Evolutionary conservation across 805 yeast species (phyloP), one percentile per base, ranked within the genome.

Genomic region (Ogataea saltuana): DNA sequence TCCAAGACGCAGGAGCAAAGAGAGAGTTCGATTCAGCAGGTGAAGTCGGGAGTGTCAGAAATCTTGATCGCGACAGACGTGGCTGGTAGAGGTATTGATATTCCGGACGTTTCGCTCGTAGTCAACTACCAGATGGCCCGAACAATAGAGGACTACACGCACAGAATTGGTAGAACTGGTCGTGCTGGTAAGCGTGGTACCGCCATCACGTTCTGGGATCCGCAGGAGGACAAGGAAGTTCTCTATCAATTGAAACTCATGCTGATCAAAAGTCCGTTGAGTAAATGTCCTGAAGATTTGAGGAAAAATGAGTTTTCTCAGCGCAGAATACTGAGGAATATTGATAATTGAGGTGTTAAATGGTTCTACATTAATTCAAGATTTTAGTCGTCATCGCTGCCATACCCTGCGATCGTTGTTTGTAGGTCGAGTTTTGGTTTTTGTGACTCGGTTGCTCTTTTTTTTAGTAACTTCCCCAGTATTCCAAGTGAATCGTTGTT

Each of bases 121-220:
- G 63, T 93, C 16, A 93, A 91, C 61, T 90, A 75, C 58, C 96
- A 91, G 54, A 83, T 90, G 90, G 68, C 89, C 8, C 77, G 73
- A 49, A 71, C 72, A 25, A 76, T 89, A 33, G 97, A 89, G 49
- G 90, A 85, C 46, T 91, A 89, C 55, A 78, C 91, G 15, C 99
- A 91, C 65, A 75, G 98, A 59, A 84, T 91, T 39, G 99, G 99
- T 44, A 81, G 99, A 67, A 91, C 99, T 0, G 99, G 98, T 28
- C 78, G 99, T 63, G 97, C 96, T 0, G 98, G 97, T 0, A 79
- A 77, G 35, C 60, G 60, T 5, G 99, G 99, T 33, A 70, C 75
- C 8, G 84, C 96, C 4, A 69, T 82, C 10, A 85, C 97, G 0
- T 85, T 87, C 50, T 61, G 89, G 49, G 79, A 77, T 42, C 74